phyloP scores from a whole-genome alignment of 1,284 basidiomycete species.

The Leccinum laetum region DNA sequence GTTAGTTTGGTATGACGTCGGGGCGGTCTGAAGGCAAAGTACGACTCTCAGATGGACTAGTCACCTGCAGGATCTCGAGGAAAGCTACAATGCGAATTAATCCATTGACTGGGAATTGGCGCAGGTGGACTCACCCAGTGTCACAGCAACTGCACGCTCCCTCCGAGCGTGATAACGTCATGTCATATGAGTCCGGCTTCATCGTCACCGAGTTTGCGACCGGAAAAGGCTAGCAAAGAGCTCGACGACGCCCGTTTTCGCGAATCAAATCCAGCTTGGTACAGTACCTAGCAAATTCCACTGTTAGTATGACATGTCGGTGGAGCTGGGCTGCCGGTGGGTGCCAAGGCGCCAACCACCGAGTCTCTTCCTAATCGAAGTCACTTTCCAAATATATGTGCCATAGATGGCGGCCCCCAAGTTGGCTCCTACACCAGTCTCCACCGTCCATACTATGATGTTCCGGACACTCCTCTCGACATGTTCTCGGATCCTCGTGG shows the following conservation, averaged over 20 bases:
- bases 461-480: neutral
- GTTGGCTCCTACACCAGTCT: neutral
- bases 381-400: neutral
- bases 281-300: neutral
- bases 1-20: constrained; percentile 16
- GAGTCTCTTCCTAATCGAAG: neutral
- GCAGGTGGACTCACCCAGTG: neutral
- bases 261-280: neutral
- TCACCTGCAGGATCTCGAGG: neutral
- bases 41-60: neutral
- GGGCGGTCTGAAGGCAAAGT: constrained; percentile 8
- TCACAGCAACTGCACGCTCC: neutral
- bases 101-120: neutral
- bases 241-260: neutral
- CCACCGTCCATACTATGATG: neutral
- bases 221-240: neutral
- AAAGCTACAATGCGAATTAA: neutral
- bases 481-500: neutral
- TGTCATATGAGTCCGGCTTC: neutral
- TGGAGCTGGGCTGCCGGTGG: neutral
- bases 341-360: neutral
- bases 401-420: neutral
- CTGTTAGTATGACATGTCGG: neutral
- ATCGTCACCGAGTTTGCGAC: neutral
- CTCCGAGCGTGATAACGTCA: neutral